Evolutionary conservation across 2,329 filamentous ascomycete species (phyloP).

Genomic region (Colletotrichum nymphaeae): DNA sequence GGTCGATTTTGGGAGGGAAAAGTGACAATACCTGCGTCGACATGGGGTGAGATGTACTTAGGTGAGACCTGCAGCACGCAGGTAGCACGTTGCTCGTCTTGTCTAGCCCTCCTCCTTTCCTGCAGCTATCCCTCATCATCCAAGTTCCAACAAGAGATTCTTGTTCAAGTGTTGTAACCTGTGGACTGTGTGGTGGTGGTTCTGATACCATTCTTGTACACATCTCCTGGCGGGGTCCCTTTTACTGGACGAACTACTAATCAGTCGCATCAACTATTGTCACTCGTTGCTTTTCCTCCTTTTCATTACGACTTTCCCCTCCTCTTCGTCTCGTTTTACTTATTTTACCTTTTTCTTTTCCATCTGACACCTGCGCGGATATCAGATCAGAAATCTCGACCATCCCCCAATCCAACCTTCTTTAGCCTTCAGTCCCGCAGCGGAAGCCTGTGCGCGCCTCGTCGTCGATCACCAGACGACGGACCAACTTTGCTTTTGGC

Average conservation of each 20-base stretch:
- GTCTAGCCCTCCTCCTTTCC: not conserved
- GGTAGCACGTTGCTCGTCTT: not conserved
- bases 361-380: conserved; percentile 4
- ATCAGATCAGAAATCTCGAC: not conserved
- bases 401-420: not conserved
- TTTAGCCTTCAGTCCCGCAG: conserved; percentile 1
- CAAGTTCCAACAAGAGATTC: not conserved
- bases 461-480: conserved; percentile 18
- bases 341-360: conserved; percentile 1
- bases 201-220: not conserved
- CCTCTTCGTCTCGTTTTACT: not conserved
- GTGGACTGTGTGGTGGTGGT: not conserved
- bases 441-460: conserved; percentile 16
- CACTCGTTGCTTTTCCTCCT: conserved; percentile 8
- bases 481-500: not conserved
- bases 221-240: not conserved
- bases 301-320: conserved; percentile 11
- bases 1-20: not conserved
- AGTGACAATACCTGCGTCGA: not conserved
- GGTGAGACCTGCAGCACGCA: not conserved
- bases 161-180: not conserved
- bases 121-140: not conserved
- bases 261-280: not conserved
- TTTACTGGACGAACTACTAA: not conserved
- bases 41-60: not conserved